These are phyloP conservation scores for Bipolaris bicolor DNA, from an alignment of 2,329 filamentous ascomycete genomes.

Conservation along the genomic window DNA sequence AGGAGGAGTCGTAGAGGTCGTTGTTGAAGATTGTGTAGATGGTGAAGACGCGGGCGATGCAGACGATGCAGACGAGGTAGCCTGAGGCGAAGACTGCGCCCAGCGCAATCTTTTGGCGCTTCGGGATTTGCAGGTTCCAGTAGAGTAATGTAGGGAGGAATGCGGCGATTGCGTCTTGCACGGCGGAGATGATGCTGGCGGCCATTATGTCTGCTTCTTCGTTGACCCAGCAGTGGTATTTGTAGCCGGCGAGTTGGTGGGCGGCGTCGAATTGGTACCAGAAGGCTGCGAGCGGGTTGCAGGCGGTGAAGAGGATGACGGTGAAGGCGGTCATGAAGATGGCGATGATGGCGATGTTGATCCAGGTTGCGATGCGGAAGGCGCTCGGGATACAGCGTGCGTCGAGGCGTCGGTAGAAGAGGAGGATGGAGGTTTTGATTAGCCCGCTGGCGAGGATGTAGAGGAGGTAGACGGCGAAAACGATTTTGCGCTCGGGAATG, in stretches of 20 bases:
- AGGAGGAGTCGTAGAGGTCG: slow-evolving; percentile 25
- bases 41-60: slow-evolving; percentile 15
- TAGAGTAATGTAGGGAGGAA: slow-evolving; percentile 27
- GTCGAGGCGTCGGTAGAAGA: slow-evolving; percentile 30
- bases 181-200: slow-evolving; percentile 19
- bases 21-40: slow-evolving; percentile 20
- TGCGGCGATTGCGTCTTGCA: slow-evolving; percentile 25
- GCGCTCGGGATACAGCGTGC: slow-evolving; percentile 13
- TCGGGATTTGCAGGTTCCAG: slow-evolving; percentile 28
- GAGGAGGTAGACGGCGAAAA: slow-evolving; percentile 24
- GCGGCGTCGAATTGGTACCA: slow-evolving; percentile 25
- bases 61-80: slow-evolving; percentile 20
- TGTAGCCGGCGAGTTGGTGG: slow-evolving; percentile 6
- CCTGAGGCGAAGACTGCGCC: slow-evolving; percentile 25
- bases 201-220: slow-evolving; percentile 24
- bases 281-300: slow-evolving; percentile 22
- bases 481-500: slow-evolving; percentile 16
- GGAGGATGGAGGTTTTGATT: slow-evolving; percentile 34
- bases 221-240: slow-evolving; percentile 23
- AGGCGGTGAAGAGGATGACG: slow-evolving; percentile 15
- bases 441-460: slow-evolving; percentile 22
- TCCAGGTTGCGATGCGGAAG: slow-evolving; percentile 21
- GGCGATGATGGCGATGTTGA: slow-evolving; percentile 21
- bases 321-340: slow-evolving; percentile 23
- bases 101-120: slow-evolving; percentile 25